These are phyloP conservation scores for Theobroma cacao DNA, from an alignment of 345 rosid species.

Conservation along the genomic window DNA sequence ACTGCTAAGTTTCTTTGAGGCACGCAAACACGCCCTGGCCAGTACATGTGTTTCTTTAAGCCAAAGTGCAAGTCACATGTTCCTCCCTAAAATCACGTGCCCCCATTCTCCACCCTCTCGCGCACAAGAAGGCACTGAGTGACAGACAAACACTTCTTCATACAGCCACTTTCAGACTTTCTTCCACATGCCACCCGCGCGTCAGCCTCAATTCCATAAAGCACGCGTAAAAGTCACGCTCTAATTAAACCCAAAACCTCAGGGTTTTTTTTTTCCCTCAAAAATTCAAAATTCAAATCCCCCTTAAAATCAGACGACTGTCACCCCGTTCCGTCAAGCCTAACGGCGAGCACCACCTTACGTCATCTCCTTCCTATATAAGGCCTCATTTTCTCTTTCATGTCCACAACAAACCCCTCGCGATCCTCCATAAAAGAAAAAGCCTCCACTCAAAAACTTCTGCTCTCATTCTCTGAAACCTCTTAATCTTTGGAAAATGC, in stretches of 20 bases:
- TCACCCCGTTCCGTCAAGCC: constrained; percentile 21
- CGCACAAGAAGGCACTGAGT: too few relatives aligned
- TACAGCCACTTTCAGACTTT: background rate
- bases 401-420: background rate
- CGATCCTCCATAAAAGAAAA: background rate
- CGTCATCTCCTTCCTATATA: constrained; percentile 31
- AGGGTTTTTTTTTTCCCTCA: background rate
- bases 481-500: constrained; percentile 35
- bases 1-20: background rate
- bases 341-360: constrained; percentile 30
- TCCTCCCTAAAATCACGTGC: constrained; percentile 29
- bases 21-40: background rate
- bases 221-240: constrained; percentile 1
- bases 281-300: constrained; percentile 39
- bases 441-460: background rate
- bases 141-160: background rate
- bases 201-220: background rate
- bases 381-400: background rate
- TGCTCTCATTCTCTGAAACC: background rate
- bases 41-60: background rate
- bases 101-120: background rate
- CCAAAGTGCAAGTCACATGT: constrained; percentile 15
- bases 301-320: constrained; percentile 42
- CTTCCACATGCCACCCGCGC: constrained; percentile 11
- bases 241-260: background rate